Evolutionary conservation across 805 yeast genomes (phyloP).

Genomic region (Monosporozyma siamensis): DNA sequence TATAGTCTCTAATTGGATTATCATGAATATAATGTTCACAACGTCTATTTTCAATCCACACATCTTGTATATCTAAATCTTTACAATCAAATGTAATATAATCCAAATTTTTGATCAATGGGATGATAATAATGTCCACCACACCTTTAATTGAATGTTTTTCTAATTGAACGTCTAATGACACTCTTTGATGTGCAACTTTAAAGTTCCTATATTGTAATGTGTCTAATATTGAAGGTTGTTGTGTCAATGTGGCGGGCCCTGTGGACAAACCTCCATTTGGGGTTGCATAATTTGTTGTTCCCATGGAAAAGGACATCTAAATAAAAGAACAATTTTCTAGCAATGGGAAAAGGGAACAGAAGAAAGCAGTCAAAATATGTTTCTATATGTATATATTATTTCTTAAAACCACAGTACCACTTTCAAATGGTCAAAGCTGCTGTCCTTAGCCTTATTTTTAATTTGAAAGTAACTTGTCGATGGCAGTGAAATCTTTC

Average conservation of each 20-base stretch:
- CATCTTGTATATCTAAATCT: slow-evolving; percentile 54
- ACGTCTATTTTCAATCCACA: slow-evolving; percentile 54
- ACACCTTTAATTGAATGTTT: slow-evolving; percentile 51
- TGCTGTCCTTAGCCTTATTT: too few relatives aligned
- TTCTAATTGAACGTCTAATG: slow-evolving; percentile 71
- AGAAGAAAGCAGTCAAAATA: too few relatives aligned
- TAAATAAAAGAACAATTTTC: too few relatives aligned
- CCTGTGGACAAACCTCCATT: not conserved
- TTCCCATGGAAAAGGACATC: slow-evolving; percentile 24
- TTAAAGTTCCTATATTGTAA: slow-evolving; percentile 35
- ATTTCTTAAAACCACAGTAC: too few relatives aligned
- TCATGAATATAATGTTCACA: slow-evolving; percentile 28
- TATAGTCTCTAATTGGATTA: slow-evolving; percentile 15
- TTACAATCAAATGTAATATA: slow-evolving; percentile 70
- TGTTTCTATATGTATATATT: too few relatives aligned
- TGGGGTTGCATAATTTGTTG: slow-evolving; percentile 10
- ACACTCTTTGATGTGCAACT: slow-evolving; percentile 77
- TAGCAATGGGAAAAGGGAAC: too few relatives aligned
- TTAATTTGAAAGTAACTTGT: too few relatives aligned
- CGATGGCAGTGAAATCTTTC: too few relatives aligned
- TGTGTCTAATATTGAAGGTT: slow-evolving; percentile 9
- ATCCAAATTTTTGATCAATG: slow-evolving; percentile 49
- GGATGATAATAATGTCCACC: slow-evolving; percentile 76
- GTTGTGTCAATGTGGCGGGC: slow-evolving; percentile 6
- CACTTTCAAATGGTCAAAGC: too few relatives aligned